Conservation (phyloP, 1,284 basidiomycete genomes). For the Volvariella surrecta region DNA sequence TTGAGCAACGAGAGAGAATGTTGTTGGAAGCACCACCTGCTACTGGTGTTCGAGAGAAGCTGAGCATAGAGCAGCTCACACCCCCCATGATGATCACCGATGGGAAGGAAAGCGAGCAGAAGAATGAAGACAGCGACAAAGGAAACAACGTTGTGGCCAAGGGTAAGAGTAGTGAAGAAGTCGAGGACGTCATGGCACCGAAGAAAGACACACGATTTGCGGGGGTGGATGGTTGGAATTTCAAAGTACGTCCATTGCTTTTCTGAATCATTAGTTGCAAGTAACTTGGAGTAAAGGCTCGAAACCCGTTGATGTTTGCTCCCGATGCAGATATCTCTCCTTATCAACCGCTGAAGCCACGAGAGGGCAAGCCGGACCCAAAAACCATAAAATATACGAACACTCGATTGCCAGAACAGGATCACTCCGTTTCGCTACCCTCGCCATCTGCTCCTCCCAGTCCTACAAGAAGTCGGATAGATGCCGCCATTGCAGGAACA, state of each 20-base stretch:
- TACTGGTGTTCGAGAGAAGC: constrained; percentile 57
- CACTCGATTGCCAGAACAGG: constrained; percentile 72
- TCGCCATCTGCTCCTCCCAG: constrained; percentile 62
- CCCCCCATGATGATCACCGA: constrained; percentile 47
- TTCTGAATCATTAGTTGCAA: constrained; percentile 1
- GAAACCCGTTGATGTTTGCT: constrained; percentile 89
- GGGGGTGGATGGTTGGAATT: constrained; percentile 78
- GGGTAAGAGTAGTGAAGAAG: constrained; percentile 19
- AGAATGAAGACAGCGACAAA: constrained; percentile 22
- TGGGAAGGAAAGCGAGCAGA: constrained; percentile 22
- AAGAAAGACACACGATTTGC: constrained; percentile 63
- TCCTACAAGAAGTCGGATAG: constrained; percentile 81
- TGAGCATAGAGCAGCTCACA: constrained; percentile 51
- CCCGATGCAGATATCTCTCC: constrained; percentile 86
- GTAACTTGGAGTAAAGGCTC: constrained; percentile 40
- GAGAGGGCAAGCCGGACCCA: constrained; percentile 38
- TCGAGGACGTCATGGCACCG: constrained; percentile 63
- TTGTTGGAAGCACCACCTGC: constrained; percentile 57
- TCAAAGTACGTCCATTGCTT: constrained; percentile 54
- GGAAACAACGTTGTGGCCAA: constrained; percentile 21
- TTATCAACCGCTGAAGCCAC: constrained; percentile 41
- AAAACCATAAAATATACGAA: constrained; percentile 69
- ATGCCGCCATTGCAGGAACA: constrained; percentile 81
- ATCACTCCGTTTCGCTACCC: constrained; percentile 30
- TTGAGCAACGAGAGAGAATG: constrained; percentile 58